Conservation (phyloP, 75 land plant species). For the Cupressus sempervirens region DNA sequence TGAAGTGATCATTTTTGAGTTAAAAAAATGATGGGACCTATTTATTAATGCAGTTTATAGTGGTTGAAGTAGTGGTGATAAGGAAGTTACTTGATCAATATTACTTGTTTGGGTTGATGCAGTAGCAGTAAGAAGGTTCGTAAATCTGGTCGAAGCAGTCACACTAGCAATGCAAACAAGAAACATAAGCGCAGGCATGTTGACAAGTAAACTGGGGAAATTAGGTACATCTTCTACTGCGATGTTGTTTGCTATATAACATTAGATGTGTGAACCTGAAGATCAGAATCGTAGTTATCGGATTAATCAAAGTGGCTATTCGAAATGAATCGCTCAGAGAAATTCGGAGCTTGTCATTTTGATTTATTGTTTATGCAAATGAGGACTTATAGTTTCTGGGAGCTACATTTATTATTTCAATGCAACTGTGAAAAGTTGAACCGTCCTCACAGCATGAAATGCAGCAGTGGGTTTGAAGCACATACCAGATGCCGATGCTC, state of each 20-base stretch:
- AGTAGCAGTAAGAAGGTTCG: constrained; percentile 26
- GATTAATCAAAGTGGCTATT: constrained; percentile 4
- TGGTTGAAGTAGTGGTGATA: constrained; percentile 7
- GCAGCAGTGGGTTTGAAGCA: background rate
- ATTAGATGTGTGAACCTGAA: background rate
- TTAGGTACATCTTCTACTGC: background rate
- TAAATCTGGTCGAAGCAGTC: constrained; percentile 13
- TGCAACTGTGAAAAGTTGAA: background rate
- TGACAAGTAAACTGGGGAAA: constrained; percentile 16
- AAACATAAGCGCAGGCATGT: constrained; percentile 37
- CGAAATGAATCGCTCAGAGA: background rate
- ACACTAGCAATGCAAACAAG: constrained; percentile 16
- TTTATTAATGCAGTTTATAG: background rate
- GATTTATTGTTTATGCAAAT: constrained; percentile 2
- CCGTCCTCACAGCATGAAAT: background rate
- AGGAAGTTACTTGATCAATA: background rate
- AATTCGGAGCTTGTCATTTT: background rate
- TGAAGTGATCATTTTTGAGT: background rate
- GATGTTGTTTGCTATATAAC: background rate
- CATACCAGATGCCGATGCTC: background rate
- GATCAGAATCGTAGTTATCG: background rate
- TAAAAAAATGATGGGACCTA: background rate
- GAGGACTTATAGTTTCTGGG: background rate
- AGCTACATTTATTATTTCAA: constrained; percentile 7
- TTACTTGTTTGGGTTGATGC: background rate